Conservation (phyloP, 108 stramenopile species). For the Nannochloropsis oceanica region DNA sequence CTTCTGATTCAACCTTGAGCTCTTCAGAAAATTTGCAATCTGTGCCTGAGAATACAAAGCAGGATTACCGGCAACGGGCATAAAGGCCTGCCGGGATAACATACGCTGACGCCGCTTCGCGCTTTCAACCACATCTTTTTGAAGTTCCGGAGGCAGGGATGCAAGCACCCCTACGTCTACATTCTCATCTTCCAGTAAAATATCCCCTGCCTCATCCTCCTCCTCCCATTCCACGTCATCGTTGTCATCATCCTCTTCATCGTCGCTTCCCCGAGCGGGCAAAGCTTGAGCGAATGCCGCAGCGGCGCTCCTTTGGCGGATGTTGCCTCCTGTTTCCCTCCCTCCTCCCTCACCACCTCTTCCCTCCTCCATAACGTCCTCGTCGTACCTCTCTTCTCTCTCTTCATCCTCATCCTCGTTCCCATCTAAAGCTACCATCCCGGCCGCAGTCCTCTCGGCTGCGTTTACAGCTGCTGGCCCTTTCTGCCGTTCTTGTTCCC, state of each 20-base stretch:
- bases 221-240: conserved; percentile 27
- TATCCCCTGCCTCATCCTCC: background rate
- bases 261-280: conserved; percentile 48
- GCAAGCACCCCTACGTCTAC: conserved; percentile 47
- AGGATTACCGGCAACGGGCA: conserved; percentile 75
- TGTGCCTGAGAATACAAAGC: conserved; percentile 66
- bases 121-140: conserved; percentile 59
- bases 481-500: background rate
- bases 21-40: conserved; percentile 68
- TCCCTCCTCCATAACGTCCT: background rate
- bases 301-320: conserved; percentile 22
- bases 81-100: conserved; percentile 65
- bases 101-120: conserved; percentile 57
- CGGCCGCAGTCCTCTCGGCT: too few species aligned
- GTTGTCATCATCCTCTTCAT: conserved; percentile 37
- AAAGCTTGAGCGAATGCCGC: conserved; percentile 32
- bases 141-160: conserved; percentile 49
- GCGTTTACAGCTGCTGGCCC: background rate
- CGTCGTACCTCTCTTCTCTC: background rate
- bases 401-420: background rate
- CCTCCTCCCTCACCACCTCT: background rate
- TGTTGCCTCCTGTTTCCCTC: background rate
- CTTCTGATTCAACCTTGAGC: conserved; percentile 22
- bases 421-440: too few species aligned
- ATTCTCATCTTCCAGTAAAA: background rate